Evolutionary conservation across 768 basidiomycete genomes (phyloP).

Genomic region (Russula emetica): DNA sequence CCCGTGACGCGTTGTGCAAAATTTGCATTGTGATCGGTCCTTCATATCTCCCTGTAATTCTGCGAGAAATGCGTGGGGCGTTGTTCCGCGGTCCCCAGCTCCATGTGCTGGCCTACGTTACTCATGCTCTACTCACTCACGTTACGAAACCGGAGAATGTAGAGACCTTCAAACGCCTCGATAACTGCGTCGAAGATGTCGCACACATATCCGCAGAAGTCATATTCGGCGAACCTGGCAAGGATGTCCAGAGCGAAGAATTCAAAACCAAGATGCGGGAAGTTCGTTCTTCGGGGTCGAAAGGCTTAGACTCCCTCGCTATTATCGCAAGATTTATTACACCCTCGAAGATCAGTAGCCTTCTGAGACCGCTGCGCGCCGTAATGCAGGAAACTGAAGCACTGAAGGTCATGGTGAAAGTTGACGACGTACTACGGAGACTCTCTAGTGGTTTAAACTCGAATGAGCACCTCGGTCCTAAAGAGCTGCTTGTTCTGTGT

Average conservation of each 20-base stretch:
- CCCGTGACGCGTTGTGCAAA: slow-evolving; percentile 75
- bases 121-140: slow-evolving; percentile 77
- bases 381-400: slow-evolving; percentile 86
- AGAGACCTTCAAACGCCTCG: slow-evolving; percentile 56
- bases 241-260: slow-evolving; percentile 80
- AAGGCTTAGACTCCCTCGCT: slow-evolving; percentile 81
- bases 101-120: slow-evolving; percentile 82
- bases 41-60: slow-evolving; percentile 61
- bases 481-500: slow-evolving; percentile 74
- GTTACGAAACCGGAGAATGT: slow-evolving; percentile 62
- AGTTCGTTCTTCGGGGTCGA: slow-evolving; percentile 76
- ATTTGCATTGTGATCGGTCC: slow-evolving; percentile 73
- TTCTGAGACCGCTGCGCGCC: slow-evolving; percentile 73
- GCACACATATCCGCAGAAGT: slow-evolving; percentile 83
- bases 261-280: slow-evolving; percentile 96
- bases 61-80: slow-evolving; percentile 80
- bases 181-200: slow-evolving; percentile 72
- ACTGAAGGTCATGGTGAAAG: slow-evolving; percentile 70
- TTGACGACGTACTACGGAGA: slow-evolving; percentile 84
- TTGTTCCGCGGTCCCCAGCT: slow-evolving; percentile 89
- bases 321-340: slow-evolving; percentile 76
- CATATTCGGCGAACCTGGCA: slow-evolving; percentile 89
- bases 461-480: slow-evolving; percentile 65
- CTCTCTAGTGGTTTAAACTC: slow-evolving; percentile 80
- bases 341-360: slow-evolving; percentile 65